Base-by-base conservation (phyloP, 2,329 filamentous ascomycete species). In the Akanthomyces dipterigenus region DNA sequence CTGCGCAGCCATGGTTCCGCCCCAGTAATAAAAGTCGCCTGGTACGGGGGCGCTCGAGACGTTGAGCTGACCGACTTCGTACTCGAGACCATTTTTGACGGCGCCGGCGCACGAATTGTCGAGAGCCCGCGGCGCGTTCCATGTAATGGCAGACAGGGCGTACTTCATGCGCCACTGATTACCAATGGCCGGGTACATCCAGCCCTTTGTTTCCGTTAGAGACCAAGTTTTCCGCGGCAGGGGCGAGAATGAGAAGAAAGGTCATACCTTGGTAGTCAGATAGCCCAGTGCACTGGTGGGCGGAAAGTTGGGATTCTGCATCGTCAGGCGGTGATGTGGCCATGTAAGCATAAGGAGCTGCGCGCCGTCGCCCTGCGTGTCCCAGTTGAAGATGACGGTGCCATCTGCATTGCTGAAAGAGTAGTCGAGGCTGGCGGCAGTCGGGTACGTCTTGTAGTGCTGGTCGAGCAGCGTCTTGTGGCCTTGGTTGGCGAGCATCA, bases 21-120 rank as follows among this genome's bases (percentile, higher is more conserved):
- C 67, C 67, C 67, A 68, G 62, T 62, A 67, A 61, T 68, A 68
- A 55, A 68, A 68, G 49, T 68, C 67, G 31, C 64, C 63, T 12
- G 67, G 67, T 2, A 65, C 40, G 8, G 66, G 65, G 18, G 66
- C 58, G n/a, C 58, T 31, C 11, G 66, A 56, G 20, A 55, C 26
- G 40, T 67, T 62, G 18, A 67, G 66, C 46, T 64, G 62, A 14
- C 50, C 38, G 42, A 68, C 46, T 36, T 68, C 67, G 53, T 67
- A 68, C 48, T 67, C 65, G 31, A 68, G 65, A 42, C 67, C 67
- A 26, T 64, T 55, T 28, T 64, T 55, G 22, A 68, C 66, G 12
- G 60, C 18, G 9, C 60, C 53, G 36, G 60, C 60, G 61, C 67
- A 68, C 1, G 67, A 68, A 12, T 55, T 59, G 60, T 68, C 67